Conservation (phyloP, 2,329 filamentous ascomycete genomes). For the Aspergillus flavus region DNA sequence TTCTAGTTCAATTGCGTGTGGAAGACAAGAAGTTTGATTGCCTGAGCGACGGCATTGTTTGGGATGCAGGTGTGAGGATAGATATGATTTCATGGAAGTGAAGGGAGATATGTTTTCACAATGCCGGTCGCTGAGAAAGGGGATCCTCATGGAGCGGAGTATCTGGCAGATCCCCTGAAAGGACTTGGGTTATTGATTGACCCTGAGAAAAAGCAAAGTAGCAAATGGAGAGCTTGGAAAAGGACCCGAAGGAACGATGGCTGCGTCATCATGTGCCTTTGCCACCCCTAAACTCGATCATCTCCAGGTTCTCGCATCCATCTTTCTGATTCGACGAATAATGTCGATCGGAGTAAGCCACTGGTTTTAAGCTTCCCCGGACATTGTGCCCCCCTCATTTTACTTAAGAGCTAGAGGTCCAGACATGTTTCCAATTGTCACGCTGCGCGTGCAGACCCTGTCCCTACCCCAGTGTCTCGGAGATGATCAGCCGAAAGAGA, state of each 20-base stretch:
- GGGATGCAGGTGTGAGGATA: background rate
- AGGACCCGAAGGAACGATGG: background rate
- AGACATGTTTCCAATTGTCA: background rate
- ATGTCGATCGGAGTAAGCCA: background rate
- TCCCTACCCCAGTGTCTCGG: background rate
- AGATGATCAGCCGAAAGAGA: background rate
- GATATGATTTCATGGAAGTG: background rate
- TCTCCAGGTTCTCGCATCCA: too few relatives aligned
- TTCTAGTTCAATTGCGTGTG: background rate
- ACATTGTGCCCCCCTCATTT: background rate
- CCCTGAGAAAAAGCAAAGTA: background rate
- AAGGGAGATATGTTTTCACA: background rate
- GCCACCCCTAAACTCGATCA: background rate
- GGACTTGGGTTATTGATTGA: background rate
- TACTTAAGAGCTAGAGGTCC: background rate
- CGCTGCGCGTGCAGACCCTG: background rate
- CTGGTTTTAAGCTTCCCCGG: background rate
- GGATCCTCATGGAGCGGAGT: background rate
- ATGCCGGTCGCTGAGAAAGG: background rate
- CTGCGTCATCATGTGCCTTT: background rate
- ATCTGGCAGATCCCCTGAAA: background rate
- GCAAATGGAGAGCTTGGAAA: background rate
- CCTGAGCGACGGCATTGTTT: background rate
- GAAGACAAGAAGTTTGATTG: background rate
- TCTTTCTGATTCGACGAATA: background rate